A percentile compares a stretch with the other conserved stretches of the same genome.
phyloP scores from a whole-genome alignment of 805 yeast species.

The Danielozyma ontarioensis region DNA sequence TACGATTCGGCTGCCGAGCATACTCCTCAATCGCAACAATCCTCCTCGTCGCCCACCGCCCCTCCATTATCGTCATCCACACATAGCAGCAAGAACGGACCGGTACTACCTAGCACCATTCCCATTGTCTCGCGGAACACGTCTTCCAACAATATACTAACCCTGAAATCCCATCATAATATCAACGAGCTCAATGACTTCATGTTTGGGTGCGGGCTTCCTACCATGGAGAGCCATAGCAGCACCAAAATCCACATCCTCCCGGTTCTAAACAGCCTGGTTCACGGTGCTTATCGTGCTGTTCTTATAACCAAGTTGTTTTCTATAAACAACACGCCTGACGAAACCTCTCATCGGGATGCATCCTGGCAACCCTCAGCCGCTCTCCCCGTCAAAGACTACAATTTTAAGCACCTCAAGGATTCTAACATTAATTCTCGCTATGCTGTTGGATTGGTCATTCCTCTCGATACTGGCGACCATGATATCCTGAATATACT shows the following conservation, averaged over 20 bases:
- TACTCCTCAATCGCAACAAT: not conserved
- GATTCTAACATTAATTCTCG: slow-evolving; percentile 24
- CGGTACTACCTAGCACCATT: not conserved
- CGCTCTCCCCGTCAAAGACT: slow-evolving; percentile 25
- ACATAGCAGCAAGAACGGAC: not conserved
- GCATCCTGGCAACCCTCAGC: slow-evolving; percentile 41
- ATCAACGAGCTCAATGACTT: slow-evolving; percentile 42
- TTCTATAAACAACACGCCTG: slow-evolving; percentile 16
- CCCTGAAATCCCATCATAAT: slow-evolving; percentile 34
- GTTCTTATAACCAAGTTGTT: slow-evolving; percentile 44
- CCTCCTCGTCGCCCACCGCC: not conserved
- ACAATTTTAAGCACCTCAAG: slow-evolving; percentile 9
- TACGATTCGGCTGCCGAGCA: slow-evolving; percentile 41
- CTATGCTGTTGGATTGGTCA: slow-evolving; percentile 44
- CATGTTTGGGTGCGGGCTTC: slow-evolving; percentile 56
- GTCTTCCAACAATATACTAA: slow-evolving; percentile 12
- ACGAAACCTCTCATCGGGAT: slow-evolving; percentile 1
- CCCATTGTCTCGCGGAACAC: slow-evolving; percentile 1
- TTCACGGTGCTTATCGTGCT: slow-evolving; percentile 25
- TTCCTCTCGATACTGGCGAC: slow-evolving; percentile 37
- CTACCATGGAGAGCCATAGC: slow-evolving; percentile 39
- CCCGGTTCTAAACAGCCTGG: slow-evolving; percentile 36
- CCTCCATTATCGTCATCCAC: not conserved
- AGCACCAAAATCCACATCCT: slow-evolving; percentile 45
- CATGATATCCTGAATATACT: slow-evolving; percentile 34